Evolutionary conservation across 2,329 filamentous ascomycete species (phyloP), one percentile per base, ranked within the genome.

Genomic region (Pyrenophora tritici-repentis): DNA sequence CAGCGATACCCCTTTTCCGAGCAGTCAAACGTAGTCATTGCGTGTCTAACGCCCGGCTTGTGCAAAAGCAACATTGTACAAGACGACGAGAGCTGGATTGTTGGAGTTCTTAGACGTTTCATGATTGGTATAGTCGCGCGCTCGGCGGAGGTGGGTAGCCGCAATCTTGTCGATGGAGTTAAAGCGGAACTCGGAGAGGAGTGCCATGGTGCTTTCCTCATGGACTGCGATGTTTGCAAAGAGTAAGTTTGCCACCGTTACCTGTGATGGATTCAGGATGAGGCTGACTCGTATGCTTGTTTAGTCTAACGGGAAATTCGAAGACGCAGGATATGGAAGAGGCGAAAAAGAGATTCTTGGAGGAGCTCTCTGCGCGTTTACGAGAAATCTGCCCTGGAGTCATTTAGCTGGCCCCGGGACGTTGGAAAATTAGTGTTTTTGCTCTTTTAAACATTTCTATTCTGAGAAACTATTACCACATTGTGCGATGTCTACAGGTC

Each of bases 11-110:
- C 66, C 1, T 17, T 67, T 1, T 49, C 47, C 2, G 16, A 50
- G 10, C 48, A 65, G 1, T 63, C 63, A 10, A 56, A 65, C 18
- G 67, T 72, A 18, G 38, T 70, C 14, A 54, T 72, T 48, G 65
- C 60, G n/a, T 47, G 49, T 40, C 35, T 67, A 12, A 70, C 61
- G 2, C 68, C 70, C 1, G 70, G 70, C 4, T 47, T 54, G 1
- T 72, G 68, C 56, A 47, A 55, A 29, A 65, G 54, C 34, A 56
- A 66, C 34, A 42, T 72, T 8, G 58, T 67, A 44, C 56, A 67
- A 8, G 63, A 71, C 31, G 56, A 60, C 8, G 42, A 45, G 7
- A 12, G 20, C 1, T 53, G 47, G 53, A 8, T 59, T 3, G 8
- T 29, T 3, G 14, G 32, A 2, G 12, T 45, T 3, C 38, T 61